Percentiles rank a stretch among this genome's conserved stretches.
phyloP scores from a whole-genome alignment of 495 filamentous ascomycete species.

The Tuber aestivum region DNA sequence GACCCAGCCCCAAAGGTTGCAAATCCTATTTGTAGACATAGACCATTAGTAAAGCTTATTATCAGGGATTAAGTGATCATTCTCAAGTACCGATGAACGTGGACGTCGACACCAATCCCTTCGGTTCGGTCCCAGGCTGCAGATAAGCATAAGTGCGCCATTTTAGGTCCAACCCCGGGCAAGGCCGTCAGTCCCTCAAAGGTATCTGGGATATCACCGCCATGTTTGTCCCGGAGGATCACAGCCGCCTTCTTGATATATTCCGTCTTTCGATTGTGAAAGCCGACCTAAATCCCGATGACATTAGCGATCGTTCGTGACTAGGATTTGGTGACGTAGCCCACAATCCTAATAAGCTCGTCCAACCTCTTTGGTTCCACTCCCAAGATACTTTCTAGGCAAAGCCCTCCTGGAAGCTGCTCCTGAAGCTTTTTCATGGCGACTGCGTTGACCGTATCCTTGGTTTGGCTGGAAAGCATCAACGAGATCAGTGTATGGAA shows the following conservation, averaged over 20 bases:
- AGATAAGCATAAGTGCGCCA: conserved; percentile 87
- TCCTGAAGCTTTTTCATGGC: conserved; percentile 75
- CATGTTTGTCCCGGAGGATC: conserved; percentile 63
- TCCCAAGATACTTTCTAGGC: conserved; percentile 70
- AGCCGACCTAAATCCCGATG: conserved; percentile 70
- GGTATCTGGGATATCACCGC: conserved; percentile 75
- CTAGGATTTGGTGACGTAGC: conserved; percentile 8
- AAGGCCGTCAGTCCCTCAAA: conserved; percentile 70
- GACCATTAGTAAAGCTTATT: conserved; percentile 54
- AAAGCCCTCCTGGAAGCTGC: conserved; percentile 64
- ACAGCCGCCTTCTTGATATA: conserved; percentile 75
- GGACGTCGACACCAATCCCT: conserved; percentile 63
- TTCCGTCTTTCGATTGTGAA: conserved; percentile 84
- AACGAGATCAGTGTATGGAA: conserved; percentile 88
- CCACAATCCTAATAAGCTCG: conserved; percentile 56
- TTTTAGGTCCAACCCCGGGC: conserved; percentile 93
- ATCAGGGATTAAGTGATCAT: not conserved
- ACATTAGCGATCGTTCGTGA: conserved; percentile 4
- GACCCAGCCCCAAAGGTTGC: conserved; percentile 90
- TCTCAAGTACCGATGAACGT: conserved; percentile 56
- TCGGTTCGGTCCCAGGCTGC: conserved; percentile 56
- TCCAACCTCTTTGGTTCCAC: conserved; percentile 66
- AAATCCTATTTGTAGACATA: conserved; percentile 71
- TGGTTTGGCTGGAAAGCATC: conserved; percentile 96
- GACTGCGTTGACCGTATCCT: conserved; percentile 84